Conservation (phyloP, 169 alveolate genomes). For the Besnoitia besnoiti region DNA sequence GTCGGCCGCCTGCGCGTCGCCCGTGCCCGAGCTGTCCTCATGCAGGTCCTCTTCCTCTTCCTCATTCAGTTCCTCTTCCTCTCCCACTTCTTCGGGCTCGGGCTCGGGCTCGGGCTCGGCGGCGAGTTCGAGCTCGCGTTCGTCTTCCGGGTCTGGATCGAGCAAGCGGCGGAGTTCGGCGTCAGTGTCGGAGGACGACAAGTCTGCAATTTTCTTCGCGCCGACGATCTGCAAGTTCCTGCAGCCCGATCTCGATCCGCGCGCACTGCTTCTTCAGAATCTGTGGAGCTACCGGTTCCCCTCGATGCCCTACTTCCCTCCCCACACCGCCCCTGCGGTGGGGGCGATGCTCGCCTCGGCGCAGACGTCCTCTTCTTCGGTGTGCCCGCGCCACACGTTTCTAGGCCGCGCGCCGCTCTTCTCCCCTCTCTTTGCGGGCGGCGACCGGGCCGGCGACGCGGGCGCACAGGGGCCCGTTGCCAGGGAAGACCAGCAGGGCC, state of each 20-base stretch:
- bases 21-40: too few species aligned
- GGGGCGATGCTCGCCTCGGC: slow-evolving; percentile 27
- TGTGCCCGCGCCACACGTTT: neutral
- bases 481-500: neutral
- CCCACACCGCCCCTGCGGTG: slow-evolving; percentile 15
- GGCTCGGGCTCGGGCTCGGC: too few species aligned
- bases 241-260: slow-evolving; percentile 30
- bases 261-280: slow-evolving; percentile 30
- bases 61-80: too few species aligned
- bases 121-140: too few species aligned
- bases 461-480: neutral
- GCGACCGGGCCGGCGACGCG: neutral
- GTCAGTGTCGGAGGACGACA: neutral
- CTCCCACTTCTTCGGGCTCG: too few species aligned
- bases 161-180: neutral
- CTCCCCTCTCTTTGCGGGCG: neutral
- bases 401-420: neutral
- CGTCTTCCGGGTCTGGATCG: neutral
- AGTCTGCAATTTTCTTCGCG: slow-evolving; percentile 1
- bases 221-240: slow-evolving; percentile 35
- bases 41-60: too few species aligned
- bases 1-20: too few species aligned
- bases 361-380: neutral
- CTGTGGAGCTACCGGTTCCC: slow-evolving; percentile 14
- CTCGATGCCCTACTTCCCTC: slow-evolving; percentile 24